These are phyloP conservation scores for Citrus sp. DNA, from an alignment of 345 rosid genomes.

Conservation along the genomic window DNA sequence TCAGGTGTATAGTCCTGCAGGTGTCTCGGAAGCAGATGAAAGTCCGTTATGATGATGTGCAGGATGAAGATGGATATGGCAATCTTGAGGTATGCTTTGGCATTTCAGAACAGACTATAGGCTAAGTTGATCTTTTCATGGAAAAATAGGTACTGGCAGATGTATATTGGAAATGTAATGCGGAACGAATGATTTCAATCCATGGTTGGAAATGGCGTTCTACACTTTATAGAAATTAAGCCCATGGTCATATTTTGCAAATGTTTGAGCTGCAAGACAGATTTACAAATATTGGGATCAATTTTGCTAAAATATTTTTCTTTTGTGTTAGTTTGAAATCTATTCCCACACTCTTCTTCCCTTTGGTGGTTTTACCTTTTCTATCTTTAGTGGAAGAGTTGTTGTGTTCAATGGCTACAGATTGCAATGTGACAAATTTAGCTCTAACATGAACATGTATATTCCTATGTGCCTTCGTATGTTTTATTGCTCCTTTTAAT, in stretches of 20 bases:
- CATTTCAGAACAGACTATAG: background rate
- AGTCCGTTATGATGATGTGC: slow-evolving; percentile 82
- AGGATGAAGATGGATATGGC: slow-evolving; percentile 73
- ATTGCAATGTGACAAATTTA: background rate
- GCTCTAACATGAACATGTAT: background rate
- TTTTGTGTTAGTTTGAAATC: background rate
- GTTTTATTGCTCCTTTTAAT: background rate
- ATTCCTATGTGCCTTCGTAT: background rate
- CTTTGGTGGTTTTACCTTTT: background rate
- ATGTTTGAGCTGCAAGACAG: background rate
- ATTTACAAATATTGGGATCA: background rate
- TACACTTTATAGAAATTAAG: background rate
- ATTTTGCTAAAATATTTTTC: background rate
- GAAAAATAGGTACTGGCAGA: background rate
- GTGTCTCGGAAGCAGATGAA: slow-evolving; percentile 63
- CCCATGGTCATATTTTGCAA: background rate
- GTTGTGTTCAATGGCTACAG: background rate
- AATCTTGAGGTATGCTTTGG: slow-evolving; percentile 76
- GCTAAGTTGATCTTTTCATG: background rate
- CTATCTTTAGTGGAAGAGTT: background rate
- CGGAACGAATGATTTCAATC: background rate
- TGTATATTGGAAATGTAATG: background rate
- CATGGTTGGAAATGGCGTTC: background rate
- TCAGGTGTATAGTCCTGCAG: slow-evolving; percentile 76
- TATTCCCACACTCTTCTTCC: background rate